A percentile compares a stretch with the other conserved stretches of the same genome.
These are phyloP conservation scores for Myochromella boudieri DNA, from an alignment of 768 basidiomycete species.

Conservation along the genomic window DNA sequence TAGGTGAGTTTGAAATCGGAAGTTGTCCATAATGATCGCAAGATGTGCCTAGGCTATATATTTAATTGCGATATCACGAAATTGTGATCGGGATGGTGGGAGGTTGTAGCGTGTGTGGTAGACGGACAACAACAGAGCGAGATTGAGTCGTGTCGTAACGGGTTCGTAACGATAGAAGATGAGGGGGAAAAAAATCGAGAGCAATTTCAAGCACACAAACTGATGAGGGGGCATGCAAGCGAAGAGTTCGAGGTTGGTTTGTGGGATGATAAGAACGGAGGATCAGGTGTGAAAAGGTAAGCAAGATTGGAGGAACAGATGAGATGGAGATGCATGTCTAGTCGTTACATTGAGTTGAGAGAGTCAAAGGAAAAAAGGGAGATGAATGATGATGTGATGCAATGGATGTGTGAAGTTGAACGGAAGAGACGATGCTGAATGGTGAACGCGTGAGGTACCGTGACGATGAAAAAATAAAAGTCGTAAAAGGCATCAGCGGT, in stretches of 20 bases:
- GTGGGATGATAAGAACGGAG: constrained; percentile 30
- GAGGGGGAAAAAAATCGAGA: too few relatives aligned
- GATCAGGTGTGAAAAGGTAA: constrained; percentile 26
- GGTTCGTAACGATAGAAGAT: too few relatives aligned
- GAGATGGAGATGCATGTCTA: constrained; percentile 62
- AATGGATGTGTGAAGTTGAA: background rate
- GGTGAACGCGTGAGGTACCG: background rate
- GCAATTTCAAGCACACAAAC: background rate
- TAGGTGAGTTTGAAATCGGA: too few relatives aligned
- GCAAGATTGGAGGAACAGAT: constrained; percentile 25
- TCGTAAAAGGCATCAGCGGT: constrained; percentile 20
- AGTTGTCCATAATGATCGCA: too few relatives aligned
- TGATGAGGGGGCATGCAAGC: background rate
- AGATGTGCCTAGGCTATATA: too few relatives aligned
- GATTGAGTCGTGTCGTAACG: too few relatives aligned
- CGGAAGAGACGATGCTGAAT: background rate
- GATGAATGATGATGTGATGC: constrained; percentile 28
- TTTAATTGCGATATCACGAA: too few relatives aligned
- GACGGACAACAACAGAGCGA: too few relatives aligned
- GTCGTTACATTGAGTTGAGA: too few relatives aligned
- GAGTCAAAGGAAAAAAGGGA: too few relatives aligned
- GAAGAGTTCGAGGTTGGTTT: constrained; percentile 9
- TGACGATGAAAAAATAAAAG: constrained; percentile 16
- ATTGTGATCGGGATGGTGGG: too few relatives aligned
- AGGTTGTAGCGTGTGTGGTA: too few relatives aligned